Percentiles rank a stretch among this genome's conserved stretches.
phyloP scores from a whole-genome alignment of 495 filamentous ascomycete genomes.

The Penicillium coffeae region DNA sequence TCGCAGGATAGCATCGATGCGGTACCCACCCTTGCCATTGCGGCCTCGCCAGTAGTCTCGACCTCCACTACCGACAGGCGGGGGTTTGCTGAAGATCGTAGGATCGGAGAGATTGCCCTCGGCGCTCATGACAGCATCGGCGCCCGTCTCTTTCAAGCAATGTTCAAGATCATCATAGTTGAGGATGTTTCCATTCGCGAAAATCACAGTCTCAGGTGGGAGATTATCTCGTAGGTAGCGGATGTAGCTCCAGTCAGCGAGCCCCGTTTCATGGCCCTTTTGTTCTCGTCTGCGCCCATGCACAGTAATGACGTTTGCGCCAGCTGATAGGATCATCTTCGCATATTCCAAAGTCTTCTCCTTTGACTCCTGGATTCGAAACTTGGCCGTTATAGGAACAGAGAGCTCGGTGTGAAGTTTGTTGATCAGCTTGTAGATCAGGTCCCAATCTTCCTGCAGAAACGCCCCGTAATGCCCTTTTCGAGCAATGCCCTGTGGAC shows the following conservation, averaged over 20 bases:
- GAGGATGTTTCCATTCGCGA: conserved; percentile 94
- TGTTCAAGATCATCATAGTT: conserved; percentile 72
- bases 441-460: conserved; percentile 84
- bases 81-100: conserved; percentile 71
- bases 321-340: conserved; percentile 78
- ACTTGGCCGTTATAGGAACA: conserved; percentile 91
- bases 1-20: conserved; percentile 81
- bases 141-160: conserved; percentile 82
- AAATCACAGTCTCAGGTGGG: conserved; percentile 83
- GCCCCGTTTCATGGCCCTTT: conserved; percentile 91
- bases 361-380: conserved; percentile 80
- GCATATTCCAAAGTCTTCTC: conserved; percentile 89
- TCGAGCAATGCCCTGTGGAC: conserved; percentile 90
- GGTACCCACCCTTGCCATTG: conserved; percentile 79
- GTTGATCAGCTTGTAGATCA: conserved; percentile 76
- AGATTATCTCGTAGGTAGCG: conserved; percentile 78
- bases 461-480: conserved; percentile 92
- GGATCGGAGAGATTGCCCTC: conserved; percentile 93
- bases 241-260: conserved; percentile 87
- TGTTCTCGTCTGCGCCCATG: conserved; percentile 88
- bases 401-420: conserved; percentile 66
- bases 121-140: conserved; percentile 91
- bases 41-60: conserved; percentile 81
- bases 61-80: conserved; percentile 57
- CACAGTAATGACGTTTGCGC: conserved; percentile 87